phyloP scores from a whole-genome alignment of 257 asterid species.

The Primulina huaijiensis region DNA sequence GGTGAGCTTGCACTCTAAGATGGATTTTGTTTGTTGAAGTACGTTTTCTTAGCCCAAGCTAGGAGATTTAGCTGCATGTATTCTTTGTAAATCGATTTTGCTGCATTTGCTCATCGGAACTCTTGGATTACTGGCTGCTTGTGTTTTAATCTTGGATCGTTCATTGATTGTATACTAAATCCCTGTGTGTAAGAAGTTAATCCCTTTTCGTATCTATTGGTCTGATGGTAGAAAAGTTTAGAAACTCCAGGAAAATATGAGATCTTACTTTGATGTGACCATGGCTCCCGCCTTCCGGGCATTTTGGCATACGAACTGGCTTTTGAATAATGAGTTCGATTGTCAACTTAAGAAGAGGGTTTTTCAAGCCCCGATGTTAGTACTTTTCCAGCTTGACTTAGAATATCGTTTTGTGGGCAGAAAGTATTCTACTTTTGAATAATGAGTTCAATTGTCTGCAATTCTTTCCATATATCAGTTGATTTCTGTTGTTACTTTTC shows the following conservation, averaged over 20 bases:
- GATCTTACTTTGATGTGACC: too few relatives aligned
- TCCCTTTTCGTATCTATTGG: neutral
- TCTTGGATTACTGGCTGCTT: neutral
- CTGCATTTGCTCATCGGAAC: neutral
- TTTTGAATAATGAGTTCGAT: neutral
- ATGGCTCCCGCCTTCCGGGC: too few relatives aligned
- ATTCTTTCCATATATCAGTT: too few relatives aligned
- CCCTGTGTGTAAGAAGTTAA: neutral
- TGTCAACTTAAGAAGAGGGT: neutral
- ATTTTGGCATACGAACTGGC: neutral
- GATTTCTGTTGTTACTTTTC: neutral
- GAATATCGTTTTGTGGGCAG: neutral
- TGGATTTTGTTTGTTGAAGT: neutral
- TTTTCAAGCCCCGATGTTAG: neutral
- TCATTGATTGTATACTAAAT: neutral
- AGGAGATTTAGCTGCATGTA: neutral
- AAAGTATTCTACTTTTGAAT: neutral
- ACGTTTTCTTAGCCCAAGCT: neutral
- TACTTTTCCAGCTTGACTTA: neutral
- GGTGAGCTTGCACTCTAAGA: slow-evolving; percentile 30
- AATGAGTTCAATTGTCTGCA: neutral
- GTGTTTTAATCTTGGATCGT: neutral
- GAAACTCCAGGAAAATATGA: neutral
- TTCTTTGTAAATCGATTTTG: neutral
- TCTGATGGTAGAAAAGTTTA: neutral